These are phyloP conservation scores for Herpotrichia juniperi DNA, from an alignment of 2,329 filamentous ascomycete species.

Conservation along the genomic window DNA sequence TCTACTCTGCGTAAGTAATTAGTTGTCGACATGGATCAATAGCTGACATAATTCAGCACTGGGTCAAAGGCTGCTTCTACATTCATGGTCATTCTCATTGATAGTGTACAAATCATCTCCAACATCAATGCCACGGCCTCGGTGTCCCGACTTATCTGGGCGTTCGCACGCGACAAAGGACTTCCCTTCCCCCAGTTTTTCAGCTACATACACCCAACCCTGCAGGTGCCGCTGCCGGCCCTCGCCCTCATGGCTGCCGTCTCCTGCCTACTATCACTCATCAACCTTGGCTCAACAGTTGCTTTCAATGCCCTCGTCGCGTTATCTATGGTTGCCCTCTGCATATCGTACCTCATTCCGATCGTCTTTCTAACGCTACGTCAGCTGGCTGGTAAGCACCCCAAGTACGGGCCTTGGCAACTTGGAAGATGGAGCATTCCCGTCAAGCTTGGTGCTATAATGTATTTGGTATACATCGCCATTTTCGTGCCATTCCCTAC, in stretches of 20 bases:
- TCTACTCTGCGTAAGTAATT: conserved; percentile 24
- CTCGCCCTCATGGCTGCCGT: conserved; percentile 31
- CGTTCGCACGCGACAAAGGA: conserved; percentile 32
- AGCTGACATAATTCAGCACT: conserved; percentile 25
- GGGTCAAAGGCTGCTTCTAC: conserved; percentile 33
- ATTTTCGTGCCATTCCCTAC: conserved; percentile 45
- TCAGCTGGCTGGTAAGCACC: conserved; percentile 14
- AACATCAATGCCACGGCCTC: conserved; percentile 37
- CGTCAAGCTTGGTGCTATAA: conserved; percentile 40
- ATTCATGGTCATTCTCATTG: conserved; percentile 18
- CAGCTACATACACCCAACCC: conserved; percentile 22
- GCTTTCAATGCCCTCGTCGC: conserved; percentile 49
- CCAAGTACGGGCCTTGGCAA: conserved; percentile 32
- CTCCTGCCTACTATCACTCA: conserved; percentile 43
- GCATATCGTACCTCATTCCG: conserved; percentile 31
- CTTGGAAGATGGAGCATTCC: conserved; percentile 41
- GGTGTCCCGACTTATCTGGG: conserved; percentile 29
- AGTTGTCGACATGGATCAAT: not conserved
- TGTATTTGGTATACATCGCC: conserved; percentile 40
- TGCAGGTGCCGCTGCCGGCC: conserved; percentile 24
- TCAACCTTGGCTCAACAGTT: conserved; percentile 47
- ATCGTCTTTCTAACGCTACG: conserved; percentile 30
- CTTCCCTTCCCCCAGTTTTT: conserved; percentile 24
- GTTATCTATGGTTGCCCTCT: conserved; percentile 25
- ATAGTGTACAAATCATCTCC: conserved; percentile 22